Conservation (phyloP, 306 rosid genomes). For the Castanospermum australe region DNA sequence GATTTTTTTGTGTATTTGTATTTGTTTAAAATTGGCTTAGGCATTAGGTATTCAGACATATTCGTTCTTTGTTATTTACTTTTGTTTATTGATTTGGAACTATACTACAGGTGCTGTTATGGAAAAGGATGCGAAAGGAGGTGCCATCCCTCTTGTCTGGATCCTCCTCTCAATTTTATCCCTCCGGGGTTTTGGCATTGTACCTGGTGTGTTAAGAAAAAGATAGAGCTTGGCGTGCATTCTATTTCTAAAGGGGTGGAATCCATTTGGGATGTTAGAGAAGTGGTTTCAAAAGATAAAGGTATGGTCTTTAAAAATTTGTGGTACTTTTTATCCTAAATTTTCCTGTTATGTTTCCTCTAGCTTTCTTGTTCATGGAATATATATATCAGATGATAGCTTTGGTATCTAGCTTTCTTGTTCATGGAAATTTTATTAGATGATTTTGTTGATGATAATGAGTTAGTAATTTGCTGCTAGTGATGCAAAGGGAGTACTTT, state of each 20-base stretch:
- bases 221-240: constrained; percentile 37
- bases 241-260: constrained; percentile 40
- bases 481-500: constrained; percentile 35
- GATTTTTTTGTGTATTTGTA: neutral
- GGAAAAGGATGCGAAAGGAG: constrained; percentile 41
- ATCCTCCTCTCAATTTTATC: constrained; percentile 38
- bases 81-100: neutral
- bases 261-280: constrained; percentile 34
- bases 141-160: constrained; percentile 40
- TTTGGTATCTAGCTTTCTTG: neutral
- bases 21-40: constrained; percentile 1
- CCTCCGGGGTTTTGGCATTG: constrained; percentile 46
- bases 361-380: constrained; percentile 9
- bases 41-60: neutral
- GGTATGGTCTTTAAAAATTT: constrained; percentile 19
- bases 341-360: neutral
- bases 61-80: neutral
- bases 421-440: neutral
- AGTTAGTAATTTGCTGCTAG: constrained; percentile 28
- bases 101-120: constrained; percentile 35
- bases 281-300: constrained; percentile 15
- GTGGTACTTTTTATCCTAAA: neutral
- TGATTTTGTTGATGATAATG: neutral
- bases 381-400: neutral
- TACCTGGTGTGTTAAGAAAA: constrained; percentile 29